Base-by-base conservation (phyloP, 306 rosid species). In the Lathyrus aphaca region DNA sequence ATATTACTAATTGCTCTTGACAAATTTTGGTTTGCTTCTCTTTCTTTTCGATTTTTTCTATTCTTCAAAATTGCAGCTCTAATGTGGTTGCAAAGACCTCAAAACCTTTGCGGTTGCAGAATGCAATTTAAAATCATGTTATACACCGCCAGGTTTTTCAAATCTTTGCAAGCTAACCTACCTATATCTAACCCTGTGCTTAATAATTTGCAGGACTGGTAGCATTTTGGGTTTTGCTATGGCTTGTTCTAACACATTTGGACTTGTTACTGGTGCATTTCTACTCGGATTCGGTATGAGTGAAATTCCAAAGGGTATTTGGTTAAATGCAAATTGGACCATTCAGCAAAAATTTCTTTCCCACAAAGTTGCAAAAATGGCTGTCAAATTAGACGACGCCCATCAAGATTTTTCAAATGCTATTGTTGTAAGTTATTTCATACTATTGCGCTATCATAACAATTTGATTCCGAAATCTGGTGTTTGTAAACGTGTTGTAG, bases 191-290 rank as follows among this genome's bases (percentile, higher is more conserved):
- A 59, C 8, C 56, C 12, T 63, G 44, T 42, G 53, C 32, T 71
- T 32, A 46, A 32, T 17, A 61, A 55, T 44, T 50, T 78, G 12
- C 83, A 93, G 98, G 97, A 81, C 54, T 40, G 87, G 94, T 21
- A 74, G 82, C 71, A 65, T 93, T 59, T 64, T 83, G 71, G 98
- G 97, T 38, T 85, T 88, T 40, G 97, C 98, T 77, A 93, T 93
- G 98, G 97, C 86, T 16, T 86, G 97, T 80, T 93, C 98, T n/a
- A 93, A 93, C 79, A 93, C 98, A 66, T 93, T 93, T 84, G 98
- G 98, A 62, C 90, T 93, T 54, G 98, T 93, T 30, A 93, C 98
- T 0, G 98, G 98, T 65, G 98, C 96, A 49, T 93, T 93, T 82
- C 94, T 93, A 67, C 97, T 93, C 70, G 98, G 98, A 69, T 93